Evolutionary conservation across 371 early-diverging fungal species (phyloP), one percentile per base, ranked within the genome.

Genomic region (Mucor indicus): DNA sequence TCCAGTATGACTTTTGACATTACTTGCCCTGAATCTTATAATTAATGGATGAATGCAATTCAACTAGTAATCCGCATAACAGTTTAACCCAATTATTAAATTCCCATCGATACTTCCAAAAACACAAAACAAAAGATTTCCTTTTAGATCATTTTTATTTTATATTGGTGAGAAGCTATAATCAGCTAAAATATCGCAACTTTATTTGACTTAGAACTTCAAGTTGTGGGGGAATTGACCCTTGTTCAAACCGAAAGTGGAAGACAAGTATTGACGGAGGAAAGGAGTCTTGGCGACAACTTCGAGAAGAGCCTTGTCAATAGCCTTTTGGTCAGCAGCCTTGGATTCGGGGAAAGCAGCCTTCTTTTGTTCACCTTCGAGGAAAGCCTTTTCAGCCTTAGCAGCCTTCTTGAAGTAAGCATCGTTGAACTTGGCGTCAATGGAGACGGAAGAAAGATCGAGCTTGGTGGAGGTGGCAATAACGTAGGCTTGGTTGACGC

Each of bases 401-500:
- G 64, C 77, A 38, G 29, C 29, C 65, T 79, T 81, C 63, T 76
- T 75, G 81, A 97, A 97, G 89, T 91, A 92, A 48, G 80, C 86
- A 75, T 97, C 98, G 81, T 83, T 81, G 77, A 93, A 79, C 81
- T 90, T 85, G 50, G 72, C 87, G 66, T 83, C 79, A 55, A 79
- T 47, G 74, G 81, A 77, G 72, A 87, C 80, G 42, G 63, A 69
- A 46, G 88, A 75, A 44, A 96, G 54, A 64, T 96, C 93, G 31
- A 98, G 69, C 84, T 93, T 93, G 80, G 97, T 94, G 63, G 96
- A 92, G 67, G 97, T 98, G 65, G 97, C 95, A 70, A 96, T 89
- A 57, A 92, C 97, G 78, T 95, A 96, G 59, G 96, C 92, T 79
- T 93, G 95, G 89, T 95, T 92, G 79, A 98, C 94, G 51, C 98